Percentiles rank a stretch among this genome's conserved stretches.
Evolutionary conservation across 129 eudicot genomes (phyloP).

Genomic region (Escallonia herrerae): DNA sequence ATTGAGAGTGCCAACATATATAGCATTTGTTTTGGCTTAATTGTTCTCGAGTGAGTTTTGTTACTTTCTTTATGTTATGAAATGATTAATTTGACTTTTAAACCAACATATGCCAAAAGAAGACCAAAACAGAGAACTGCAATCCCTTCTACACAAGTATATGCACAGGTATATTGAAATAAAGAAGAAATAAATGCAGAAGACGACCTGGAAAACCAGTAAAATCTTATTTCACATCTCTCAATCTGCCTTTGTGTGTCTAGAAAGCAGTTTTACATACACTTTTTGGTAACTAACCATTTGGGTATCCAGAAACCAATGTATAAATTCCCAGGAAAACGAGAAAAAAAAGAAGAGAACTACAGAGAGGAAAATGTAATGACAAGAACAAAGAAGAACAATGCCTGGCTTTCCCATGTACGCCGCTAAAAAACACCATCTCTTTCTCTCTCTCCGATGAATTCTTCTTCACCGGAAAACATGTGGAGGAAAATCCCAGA

Average conservation of each 20-base stretch:
- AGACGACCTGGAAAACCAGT: slow-evolving; percentile 4
- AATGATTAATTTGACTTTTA: no score
- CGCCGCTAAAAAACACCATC: slow-evolving; percentile 35
- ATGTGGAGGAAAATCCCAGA: slow-evolving; percentile 12
- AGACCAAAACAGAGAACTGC: slow-evolving; percentile 13
- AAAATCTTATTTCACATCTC: slow-evolving; percentile 5
- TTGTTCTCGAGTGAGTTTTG: no score
- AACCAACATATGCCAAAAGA: slow-evolving; percentile 7
- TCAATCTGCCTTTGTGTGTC: not conserved
- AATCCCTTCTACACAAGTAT: slow-evolving; percentile 9
- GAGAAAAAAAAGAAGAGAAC: slow-evolving; percentile 4
- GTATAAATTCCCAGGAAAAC: not conserved
- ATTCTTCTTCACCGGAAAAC: slow-evolving; percentile 33
- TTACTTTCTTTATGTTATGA: no score
- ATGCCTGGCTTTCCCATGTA: slow-evolving; percentile 85
- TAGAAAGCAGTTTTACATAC: slow-evolving; percentile 1
- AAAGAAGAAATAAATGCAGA: not conserved
- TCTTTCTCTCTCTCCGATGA: slow-evolving; percentile 19
- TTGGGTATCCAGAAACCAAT: not conserved
- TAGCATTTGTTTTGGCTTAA: not conserved
- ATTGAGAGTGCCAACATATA: not conserved
- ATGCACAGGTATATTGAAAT: not conserved
- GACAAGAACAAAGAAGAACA: slow-evolving; percentile 21
- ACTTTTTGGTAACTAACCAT: not conserved
- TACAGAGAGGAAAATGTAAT: slow-evolving; percentile 13